Evolutionary conservation across 768 basidiomycete species (phyloP).

Genomic region (Serendipita vermifera): DNA sequence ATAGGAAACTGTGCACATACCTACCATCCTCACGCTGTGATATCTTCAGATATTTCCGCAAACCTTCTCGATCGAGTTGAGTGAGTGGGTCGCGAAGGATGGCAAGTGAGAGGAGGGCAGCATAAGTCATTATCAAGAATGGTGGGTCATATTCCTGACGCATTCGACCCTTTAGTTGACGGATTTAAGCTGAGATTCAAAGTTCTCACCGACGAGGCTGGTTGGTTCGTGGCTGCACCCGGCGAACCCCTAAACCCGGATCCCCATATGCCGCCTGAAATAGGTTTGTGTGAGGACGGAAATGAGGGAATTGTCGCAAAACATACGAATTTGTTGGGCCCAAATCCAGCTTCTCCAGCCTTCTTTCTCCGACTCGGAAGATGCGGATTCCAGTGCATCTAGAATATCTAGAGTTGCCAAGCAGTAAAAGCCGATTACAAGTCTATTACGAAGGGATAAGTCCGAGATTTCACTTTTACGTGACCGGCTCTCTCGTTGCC

Average conservation of each 20-base stretch:
- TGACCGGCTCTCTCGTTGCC: background rate
- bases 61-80: constrained; percentile 50
- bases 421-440: constrained; percentile 82
- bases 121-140: constrained; percentile 89
- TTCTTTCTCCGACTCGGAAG: constrained; percentile 39
- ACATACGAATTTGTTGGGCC: constrained; percentile 62
- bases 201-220: background rate
- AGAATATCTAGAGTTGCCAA: constrained; percentile 74
- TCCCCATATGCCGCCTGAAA: constrained; percentile 43
- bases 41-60: constrained; percentile 50
- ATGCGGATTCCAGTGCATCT: constrained; percentile 34
- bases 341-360: constrained; percentile 79
- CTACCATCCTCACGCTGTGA: constrained; percentile 79
- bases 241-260: constrained; percentile 44
- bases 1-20: constrained; percentile 29
- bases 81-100: constrained; percentile 80
- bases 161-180: constrained; percentile 12
- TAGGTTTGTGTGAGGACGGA: constrained; percentile 4
- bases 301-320: constrained; percentile 14
- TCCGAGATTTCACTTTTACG: background rate
- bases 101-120: constrained; percentile 68
- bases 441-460: constrained; percentile 30
- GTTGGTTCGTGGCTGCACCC: constrained; percentile 2
- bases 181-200: background rate
- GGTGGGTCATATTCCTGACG: constrained; percentile 46